Base-by-base conservation (phyloP, 306 rosid species). In the Prunus campanulata region DNA sequence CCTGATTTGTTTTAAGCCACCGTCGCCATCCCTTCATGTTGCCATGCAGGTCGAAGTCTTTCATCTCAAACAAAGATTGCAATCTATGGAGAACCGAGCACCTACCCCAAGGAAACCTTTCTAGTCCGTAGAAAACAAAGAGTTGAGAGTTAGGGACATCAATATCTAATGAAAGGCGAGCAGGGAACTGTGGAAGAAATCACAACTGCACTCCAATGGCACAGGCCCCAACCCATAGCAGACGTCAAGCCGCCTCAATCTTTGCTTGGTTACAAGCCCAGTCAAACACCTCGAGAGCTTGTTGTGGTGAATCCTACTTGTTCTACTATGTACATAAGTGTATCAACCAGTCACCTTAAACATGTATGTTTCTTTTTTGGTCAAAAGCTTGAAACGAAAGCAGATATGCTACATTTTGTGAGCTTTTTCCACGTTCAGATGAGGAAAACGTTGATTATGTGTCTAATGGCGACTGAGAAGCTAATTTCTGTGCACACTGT, bases 21-120 rank as follows among this genome's bases (percentile, higher is more conserved):
- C 4, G 19, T 19, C 27, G 8, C 5, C 8, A 8, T 29, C 8
- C 49, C 69, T 9, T 35, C 69, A 35, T 18, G 27, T 29, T n/a
- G 42, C 70, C 63, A n/a, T 78, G 64, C 86, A 94, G 97, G 96
- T 90, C 12, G 98, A 94, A 81, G 96, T 94, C 60, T 91, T 91
- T 76, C 98, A 94, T 90, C 93, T 94, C 71, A 91, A 94, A 80
- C 98, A 94, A 86, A 87, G 97, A 80, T 77, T 94, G 87, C 97
- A 94, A 72, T 90, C 98, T 1, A 87, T 94, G 87, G 98, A 94
- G 83, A 94, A 85, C 70, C 85, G 98, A 77, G 86, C 96, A 24
- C 90, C 96, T 10, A 94, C 98, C 0, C 98, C 98, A 0, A 86
- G 98, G 86, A 94, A 91, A 76, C 98, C 96, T 11, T 94, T 90